Base-by-base conservation (phyloP, 2,329 filamentous ascomycete species). In the Phaeosphaeria sp. region DNA sequence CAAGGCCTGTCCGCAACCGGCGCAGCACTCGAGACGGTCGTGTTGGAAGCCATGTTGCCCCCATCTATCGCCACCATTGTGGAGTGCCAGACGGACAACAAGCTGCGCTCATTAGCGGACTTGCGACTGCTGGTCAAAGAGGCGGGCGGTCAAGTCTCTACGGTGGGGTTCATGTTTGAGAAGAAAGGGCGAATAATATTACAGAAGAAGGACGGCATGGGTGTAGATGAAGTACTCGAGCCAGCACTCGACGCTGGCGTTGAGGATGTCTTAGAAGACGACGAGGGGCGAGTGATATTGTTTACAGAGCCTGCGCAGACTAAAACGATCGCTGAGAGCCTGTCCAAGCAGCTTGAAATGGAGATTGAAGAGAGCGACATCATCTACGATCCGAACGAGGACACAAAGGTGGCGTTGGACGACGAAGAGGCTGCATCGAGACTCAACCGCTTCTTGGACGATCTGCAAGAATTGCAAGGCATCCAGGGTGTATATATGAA, bases 31-130 rank as follows among this genome's bases (percentile, higher is more conserved):
- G 93, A 97, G 74, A 82, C 81, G 33, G 77, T 95, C 51, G 90
- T 88, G 0, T 83, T 96, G 51, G 94, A 98, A 81, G 89, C 88
- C 24, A 90, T 97, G 65, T 80, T 96, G 59, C 91, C 91, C 2
- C 86, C 89, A 2, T 87, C 84, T 2, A 81, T 89, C 17, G 92
- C 91, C 11, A 82, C 94, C 6, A 88, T 98, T 11, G 86, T 97
- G 71, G 93, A 97, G 68, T 88, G 90, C 68, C 90, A 95, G 76
- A 94, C 92, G 4, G 93, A 97, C 69, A 92, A 87, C 76, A 93
- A 91, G 75, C 82, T 84, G 42, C 87, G 91, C 30, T 87, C 89
- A 7, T 76, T 96, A 47, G 86, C 90, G 68, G 91, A 96, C 53
- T 77, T 98, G 50, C 87, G 91, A 53, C 71, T 83, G 49, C 78